Conservation (phyloP, 352 stramenopile species). For the Thraustotheca clavata region DNA sequence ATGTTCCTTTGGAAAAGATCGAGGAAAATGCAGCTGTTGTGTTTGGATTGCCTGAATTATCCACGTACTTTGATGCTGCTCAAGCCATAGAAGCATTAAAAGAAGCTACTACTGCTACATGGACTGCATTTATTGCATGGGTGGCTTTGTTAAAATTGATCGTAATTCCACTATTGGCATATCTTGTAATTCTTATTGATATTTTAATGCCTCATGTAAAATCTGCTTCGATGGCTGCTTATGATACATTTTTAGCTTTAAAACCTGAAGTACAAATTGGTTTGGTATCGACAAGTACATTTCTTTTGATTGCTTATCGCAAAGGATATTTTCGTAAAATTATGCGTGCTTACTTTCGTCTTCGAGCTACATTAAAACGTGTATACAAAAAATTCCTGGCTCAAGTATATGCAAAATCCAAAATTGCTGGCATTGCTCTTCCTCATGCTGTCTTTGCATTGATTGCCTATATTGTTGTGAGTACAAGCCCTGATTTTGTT, state of each 20-base stretch:
- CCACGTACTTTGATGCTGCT: not conserved
- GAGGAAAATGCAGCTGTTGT: not conserved
- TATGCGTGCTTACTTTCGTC: conserved; percentile 38
- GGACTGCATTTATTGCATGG: conserved; percentile 57
- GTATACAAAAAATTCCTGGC: conserved; percentile 59
- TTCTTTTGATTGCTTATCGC: conserved; percentile 44
- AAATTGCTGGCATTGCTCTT: conserved; percentile 44
- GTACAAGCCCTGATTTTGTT: conserved; percentile 39
- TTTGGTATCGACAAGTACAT: conserved; percentile 26
- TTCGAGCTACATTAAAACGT: conserved; percentile 41
- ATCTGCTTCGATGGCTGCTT: conserved; percentile 28
- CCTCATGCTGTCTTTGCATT: conserved; percentile 60
- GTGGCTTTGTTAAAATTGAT: conserved; percentile 39
- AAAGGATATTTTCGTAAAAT: conserved; percentile 57
- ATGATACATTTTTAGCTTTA: conserved; percentile 39
- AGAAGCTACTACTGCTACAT: conserved; percentile 41
- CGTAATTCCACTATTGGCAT: conserved; percentile 36
- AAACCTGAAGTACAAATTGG: conserved; percentile 50
- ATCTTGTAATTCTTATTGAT: conserved; percentile 37
- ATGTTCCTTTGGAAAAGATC: not conserved
- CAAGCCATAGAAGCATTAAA: conserved; percentile 25
- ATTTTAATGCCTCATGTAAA: conserved; percentile 59
- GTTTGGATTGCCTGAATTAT: not conserved
- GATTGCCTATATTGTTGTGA: conserved; percentile 46
- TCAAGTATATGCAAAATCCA: conserved; percentile 63